These are phyloP conservation scores for Fusarium hostae DNA, from an alignment of 2,329 filamentous ascomycete species.

Conservation along the genomic window DNA sequence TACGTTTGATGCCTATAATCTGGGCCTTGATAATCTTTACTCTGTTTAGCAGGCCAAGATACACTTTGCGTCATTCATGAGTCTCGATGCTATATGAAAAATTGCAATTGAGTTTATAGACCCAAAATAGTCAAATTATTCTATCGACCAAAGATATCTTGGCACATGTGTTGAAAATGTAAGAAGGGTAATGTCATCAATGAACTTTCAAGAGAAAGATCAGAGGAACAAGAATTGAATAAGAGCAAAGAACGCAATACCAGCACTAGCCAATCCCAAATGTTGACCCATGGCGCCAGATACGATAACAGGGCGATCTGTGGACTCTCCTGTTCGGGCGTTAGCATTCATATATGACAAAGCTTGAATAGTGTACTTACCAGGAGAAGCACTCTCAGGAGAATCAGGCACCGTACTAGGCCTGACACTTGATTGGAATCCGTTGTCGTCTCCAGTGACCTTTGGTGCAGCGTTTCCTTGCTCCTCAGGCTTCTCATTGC, in stretches of 20 bases:
- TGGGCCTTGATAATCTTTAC: neutral
- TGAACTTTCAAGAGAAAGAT: neutral
- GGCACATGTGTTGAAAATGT: neutral
- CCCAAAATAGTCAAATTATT: neutral
- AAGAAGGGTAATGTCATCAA: neutral
- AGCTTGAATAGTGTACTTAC: neutral
- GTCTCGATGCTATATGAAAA: neutral
- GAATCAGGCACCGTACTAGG: neutral
- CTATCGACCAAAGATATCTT: neutral
- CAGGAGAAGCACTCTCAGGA: neutral
- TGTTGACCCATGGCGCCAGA: neutral
- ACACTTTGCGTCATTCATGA: neutral
- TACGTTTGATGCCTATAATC: neutral
- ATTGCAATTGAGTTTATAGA: neutral
- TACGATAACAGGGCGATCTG: conserved; percentile 14
- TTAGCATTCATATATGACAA: neutral
- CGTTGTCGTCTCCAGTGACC: neutral
- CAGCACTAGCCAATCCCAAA: neutral
- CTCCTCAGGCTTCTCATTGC: neutral
- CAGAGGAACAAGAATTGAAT: neutral
- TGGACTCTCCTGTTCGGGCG: neutral
- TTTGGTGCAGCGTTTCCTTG: neutral
- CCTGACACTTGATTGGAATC: conserved; percentile 11
- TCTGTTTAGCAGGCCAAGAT: neutral
- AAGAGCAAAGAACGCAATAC: neutral